phyloP scores from a whole-genome alignment of 2,329 filamentous ascomycete species.

The Cytospora piceae region DNA sequence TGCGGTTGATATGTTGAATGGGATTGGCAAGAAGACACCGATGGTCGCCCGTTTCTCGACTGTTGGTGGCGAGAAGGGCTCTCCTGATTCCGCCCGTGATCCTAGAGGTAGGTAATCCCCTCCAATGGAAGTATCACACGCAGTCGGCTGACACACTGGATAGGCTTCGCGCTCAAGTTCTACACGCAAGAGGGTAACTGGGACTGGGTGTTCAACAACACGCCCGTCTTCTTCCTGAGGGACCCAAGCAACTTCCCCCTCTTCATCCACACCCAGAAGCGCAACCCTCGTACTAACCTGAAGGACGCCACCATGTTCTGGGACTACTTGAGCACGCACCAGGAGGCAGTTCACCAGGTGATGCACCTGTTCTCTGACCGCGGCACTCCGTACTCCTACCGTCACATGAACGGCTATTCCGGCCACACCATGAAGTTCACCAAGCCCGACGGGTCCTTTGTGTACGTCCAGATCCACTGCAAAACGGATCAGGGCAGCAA shows the following conservation, averaged over 20 bases:
- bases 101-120: constrained; percentile 57
- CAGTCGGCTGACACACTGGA: background rate
- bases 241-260: constrained; percentile 76
- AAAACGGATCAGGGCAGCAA: constrained; percentile 66
- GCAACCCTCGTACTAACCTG: constrained; percentile 72
- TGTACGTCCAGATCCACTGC: constrained; percentile 68
- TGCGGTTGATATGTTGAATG: background rate
- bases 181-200: constrained; percentile 78
- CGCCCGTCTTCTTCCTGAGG: constrained; percentile 75
- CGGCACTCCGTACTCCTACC: constrained; percentile 66
- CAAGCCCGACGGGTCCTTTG: constrained; percentile 67
- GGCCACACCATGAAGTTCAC: constrained; percentile 70
- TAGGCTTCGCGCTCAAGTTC: constrained; percentile 68
- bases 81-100: constrained; percentile 77
- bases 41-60: constrained; percentile 76
- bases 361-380: constrained; percentile 70
- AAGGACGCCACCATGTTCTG: constrained; percentile 71
- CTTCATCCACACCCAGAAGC: constrained; percentile 79
- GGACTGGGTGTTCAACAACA: constrained; percentile 79
- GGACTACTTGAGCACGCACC: constrained; percentile 60
- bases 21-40: constrained; percentile 51
- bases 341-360: constrained; percentile 65
- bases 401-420: constrained; percentile 70
- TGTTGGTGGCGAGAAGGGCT: constrained; percentile 72
- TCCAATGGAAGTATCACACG: no score